Base-by-base conservation (phyloP, 345 rosid genomes). In the Jatropha curcas region DNA sequence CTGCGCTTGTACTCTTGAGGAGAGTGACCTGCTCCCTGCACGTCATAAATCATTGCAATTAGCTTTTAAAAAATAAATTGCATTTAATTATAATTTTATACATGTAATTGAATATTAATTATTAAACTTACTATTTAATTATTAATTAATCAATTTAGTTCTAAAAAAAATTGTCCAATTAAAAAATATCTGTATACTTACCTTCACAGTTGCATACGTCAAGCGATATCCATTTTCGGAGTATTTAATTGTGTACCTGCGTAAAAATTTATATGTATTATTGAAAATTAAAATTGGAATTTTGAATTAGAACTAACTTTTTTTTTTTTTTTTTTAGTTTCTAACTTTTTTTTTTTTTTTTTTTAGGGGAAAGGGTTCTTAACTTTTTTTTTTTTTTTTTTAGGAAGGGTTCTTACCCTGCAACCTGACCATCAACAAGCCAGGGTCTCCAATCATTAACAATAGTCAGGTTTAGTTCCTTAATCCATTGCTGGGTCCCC, bases 361-460 rank as follows among this genome's bases (percentile, higher is more conserved):
- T n/a, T n/a, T n/a, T n/a, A n/a, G n/a, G n/a, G n/a, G n/a, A n/a
- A n/a, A n/a, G n/a, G n/a, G n/a, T n/a, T n/a, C n/a, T n/a, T n/a
- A n/a, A n/a, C n/a, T n/a, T n/a, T n/a, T n/a, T n/a, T n/a, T n/a
- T n/a, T n/a, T n/a, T n/a, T n/a, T n/a, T n/a, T n/a, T n/a, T n/a
- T n/a, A n/a, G n/a, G n/a, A n/a, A n/a, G n/a, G n/a, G n/a, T n/a
- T n/a, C n/a, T n/a, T 62, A 62, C 86, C 88, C 84, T 5, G 85
- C 83, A 28, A 82, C 74, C 73, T 84, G 85, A 11, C 85, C 87
- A 1, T 75, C 78, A 19, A 82, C 82, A 33, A 74, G 68, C 87
- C 87, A 84, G 39, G 85, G 87, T 27, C 62, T 65, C 87, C 87
- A 82, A 12, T 16, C 58, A n/a, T 12, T 27, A 5, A n/a, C 46